Evolutionary conservation across 768 basidiomycete species (phyloP), one percentile per base, ranked within the genome.

Genomic region (Naganishia antarctica): DNA sequence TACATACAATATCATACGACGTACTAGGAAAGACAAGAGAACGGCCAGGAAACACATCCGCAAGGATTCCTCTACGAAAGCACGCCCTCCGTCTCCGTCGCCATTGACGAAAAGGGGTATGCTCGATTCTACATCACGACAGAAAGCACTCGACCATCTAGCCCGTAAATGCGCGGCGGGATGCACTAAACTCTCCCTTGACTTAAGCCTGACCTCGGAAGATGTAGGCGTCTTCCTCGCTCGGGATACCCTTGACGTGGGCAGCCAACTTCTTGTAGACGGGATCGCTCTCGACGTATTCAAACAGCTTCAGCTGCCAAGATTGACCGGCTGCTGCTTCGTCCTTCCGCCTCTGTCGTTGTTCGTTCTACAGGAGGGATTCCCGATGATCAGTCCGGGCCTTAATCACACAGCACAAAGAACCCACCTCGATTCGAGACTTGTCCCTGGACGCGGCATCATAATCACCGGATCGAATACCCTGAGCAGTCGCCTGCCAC

Each of bases 381-480:
- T 29, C 62, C 46, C 47, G 31, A 13, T 1, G 9, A n/a, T 44
- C 26, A 34, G 15, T 34, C 25, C 13, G 37, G 46, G 66, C n/a
- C 57, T 43, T 6, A 32, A 11, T 32, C 4, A 13, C 5, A 37
- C 29, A 34, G 8, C 51, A 57, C 18, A 25, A 47, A 26, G 25
- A 37, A 61, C 76, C 68, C 72, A 88, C 91, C 87, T 98, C 94
- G 49, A 98, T 91, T 78, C 85, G 83, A 49, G 82, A 83, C 85
- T 99, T 97, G 75, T 92, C 94, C 69, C 78, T 80, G 65, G 87
- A 87, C 3, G 94, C 94, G n/a, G 81, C 79, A 58, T 99, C 94
- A 74, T 91, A 98, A 73, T 97, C 90, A 15, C 90, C 89, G 64
- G 87, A 87, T 61, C 87, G 80, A 65, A 98, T 98, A 15, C 94